Evolutionary conservation across 1,284 basidiomycete genomes (phyloP).

Genomic region (Ustilago xerochloae): DNA sequence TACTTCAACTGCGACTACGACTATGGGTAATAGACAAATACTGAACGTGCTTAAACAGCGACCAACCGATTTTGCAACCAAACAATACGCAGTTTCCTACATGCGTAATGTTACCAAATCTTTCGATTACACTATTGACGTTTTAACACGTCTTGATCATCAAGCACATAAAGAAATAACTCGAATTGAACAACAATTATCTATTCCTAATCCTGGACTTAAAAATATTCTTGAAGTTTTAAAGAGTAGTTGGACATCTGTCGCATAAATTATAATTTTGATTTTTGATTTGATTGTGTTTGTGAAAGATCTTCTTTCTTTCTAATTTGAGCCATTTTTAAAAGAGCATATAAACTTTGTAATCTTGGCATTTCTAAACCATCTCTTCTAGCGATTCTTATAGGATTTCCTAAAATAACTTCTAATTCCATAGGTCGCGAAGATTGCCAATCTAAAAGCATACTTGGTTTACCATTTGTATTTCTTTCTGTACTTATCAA

Average conservation of each 20-base stretch:
- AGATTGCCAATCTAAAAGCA: conserved; percentile 70
- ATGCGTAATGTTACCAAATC: conserved; percentile 59
- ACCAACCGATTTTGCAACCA: conserved; percentile 60
- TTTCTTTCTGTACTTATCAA: conserved; percentile 69
- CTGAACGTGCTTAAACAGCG: conserved; percentile 62
- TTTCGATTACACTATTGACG: conserved; percentile 63
- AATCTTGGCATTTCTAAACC: conserved; percentile 69
- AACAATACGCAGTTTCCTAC: conserved; percentile 63
- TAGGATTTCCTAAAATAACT: conserved; percentile 66
- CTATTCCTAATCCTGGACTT: conserved; percentile 38
- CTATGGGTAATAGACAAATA: conserved; percentile 53
- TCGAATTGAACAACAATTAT: conserved; percentile 37
- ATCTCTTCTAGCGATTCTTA: conserved; percentile 67
- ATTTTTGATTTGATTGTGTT: conserved; percentile 19
- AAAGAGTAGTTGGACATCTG: conserved; percentile 35
- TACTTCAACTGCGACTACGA: background rate
- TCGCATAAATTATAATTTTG: background rate
- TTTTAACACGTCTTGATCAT: conserved; percentile 48
- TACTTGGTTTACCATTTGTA: conserved; percentile 68
- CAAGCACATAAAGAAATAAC: conserved; percentile 53
- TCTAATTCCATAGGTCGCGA: conserved; percentile 69
- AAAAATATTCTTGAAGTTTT: conserved; percentile 51
- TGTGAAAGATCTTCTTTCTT: conserved; percentile 30
- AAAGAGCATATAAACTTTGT: conserved; percentile 69
- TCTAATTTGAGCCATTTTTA: conserved; percentile 68